Evolutionary conservation across 768 basidiomycete genomes (phyloP), one percentile per base, ranked within the genome.

Genomic region (Macrolepiota albuminosa): DNA sequence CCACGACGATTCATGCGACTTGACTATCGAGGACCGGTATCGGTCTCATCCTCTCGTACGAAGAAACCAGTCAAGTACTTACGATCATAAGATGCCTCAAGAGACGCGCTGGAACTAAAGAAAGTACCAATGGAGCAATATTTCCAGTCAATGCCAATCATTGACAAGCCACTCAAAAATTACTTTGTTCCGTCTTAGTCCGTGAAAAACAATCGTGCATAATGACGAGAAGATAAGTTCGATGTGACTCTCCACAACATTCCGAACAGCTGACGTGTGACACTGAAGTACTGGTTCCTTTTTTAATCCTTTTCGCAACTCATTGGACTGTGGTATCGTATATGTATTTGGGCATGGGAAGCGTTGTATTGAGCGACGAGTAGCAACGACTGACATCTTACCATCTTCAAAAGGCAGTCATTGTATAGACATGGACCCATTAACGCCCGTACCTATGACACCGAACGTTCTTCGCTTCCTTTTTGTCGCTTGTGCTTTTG

Each of bases 1-100:
- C 51, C 51, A n/a, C 13, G 7, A 8, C 34, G 6, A 37, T 52
- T 14, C 29, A 29, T 3, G 29, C 29, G 29, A 29, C 29, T 29
- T 29, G 29, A 29, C 29, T 29, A 3, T 29, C 2, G 4, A 29
- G 29, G 29, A 2, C 4, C 3, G 29, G 29, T 29, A 29, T 42
- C 13, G 51, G 58, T 8, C 46, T 13, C 57, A 50, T 40, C 52
- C 31, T n/a, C 60, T 39, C 67, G 68, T 13, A 72, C 69, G 0
- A 60, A 60, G 50, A 58, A 45, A 14, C 69, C 69, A 8, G 61
- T 66, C 6, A 70, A 65, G 54, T 73, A 72, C 48, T 70, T 21
- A 72, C 60, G 29, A 29, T 29, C 29, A 29, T 29, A 29, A 29
- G 29, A 29, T 29, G 2, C 29, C 29, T 29, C 4, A 29, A 29